Conservation (phyloP, 2,329 filamentous ascomycete species). For the Calonectria crousiana region DNA sequence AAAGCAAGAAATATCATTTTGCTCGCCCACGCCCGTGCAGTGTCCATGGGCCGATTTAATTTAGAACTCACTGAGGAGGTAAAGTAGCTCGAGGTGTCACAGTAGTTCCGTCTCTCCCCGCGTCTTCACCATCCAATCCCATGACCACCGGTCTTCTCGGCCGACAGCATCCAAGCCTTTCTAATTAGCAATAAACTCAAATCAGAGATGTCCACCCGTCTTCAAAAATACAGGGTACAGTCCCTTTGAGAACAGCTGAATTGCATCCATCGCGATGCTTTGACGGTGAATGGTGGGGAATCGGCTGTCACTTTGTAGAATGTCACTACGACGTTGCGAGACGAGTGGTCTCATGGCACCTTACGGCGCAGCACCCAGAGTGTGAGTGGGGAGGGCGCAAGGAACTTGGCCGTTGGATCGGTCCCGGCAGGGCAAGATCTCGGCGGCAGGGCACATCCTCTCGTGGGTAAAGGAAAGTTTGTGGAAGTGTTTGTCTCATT, state of each 20-base stretch:
- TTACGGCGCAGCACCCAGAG: slow-evolving; percentile 22
- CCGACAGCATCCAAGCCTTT: slow-evolving; percentile 22
- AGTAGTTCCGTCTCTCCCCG: neutral
- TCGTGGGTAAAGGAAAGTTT: slow-evolving; percentile 2
- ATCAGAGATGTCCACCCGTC: slow-evolving; percentile 23
- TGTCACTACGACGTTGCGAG: slow-evolving; percentile 13
- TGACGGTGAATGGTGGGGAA: slow-evolving; percentile 32
- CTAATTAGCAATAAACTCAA: slow-evolving; percentile 2
- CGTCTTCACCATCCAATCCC: neutral
- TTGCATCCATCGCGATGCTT: slow-evolving; percentile 28
- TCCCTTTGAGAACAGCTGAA: slow-evolving; percentile 17
- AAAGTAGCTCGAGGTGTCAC: slow-evolving; percentile 9
- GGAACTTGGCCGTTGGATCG: slow-evolving; percentile 31
- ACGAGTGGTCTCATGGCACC: slow-evolving; percentile 32
- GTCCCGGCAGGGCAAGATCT: slow-evolving; percentile 22
- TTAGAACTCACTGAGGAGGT: slow-evolving; percentile 3
- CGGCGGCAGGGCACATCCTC: slow-evolving; percentile 18
- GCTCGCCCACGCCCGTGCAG: neutral
- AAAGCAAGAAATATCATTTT: neutral
- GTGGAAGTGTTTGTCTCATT: neutral
- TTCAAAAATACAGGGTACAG: slow-evolving; percentile 7
- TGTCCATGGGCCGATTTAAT: neutral
- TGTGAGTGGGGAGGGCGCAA: slow-evolving; percentile 28
- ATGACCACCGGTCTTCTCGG: neutral
- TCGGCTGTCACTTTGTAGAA: slow-evolving; percentile 32